A percentile compares a stretch with the other conserved stretches of the same genome.
These are phyloP conservation scores for Mortierella sp. DNA, from an alignment of 371 early-diverging fungal species.

Conservation along the genomic window DNA sequence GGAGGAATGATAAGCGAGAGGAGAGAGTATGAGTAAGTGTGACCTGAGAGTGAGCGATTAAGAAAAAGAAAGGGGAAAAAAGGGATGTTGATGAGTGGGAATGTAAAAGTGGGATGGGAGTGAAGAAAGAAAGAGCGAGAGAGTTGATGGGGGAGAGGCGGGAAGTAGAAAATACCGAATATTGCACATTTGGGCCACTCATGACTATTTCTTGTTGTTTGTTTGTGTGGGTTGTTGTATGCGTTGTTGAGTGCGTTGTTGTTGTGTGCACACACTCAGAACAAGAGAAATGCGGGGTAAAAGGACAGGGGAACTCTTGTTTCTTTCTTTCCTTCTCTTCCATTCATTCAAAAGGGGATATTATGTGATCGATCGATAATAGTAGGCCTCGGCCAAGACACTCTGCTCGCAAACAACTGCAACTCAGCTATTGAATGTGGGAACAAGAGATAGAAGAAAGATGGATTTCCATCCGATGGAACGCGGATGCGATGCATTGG, in stretches of 20 bases:
- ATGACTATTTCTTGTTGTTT: background rate
- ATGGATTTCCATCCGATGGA: background rate
- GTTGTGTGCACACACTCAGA: background rate
- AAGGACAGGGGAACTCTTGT: background rate
- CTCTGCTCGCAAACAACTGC: too few relatives aligned
- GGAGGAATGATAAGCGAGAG: background rate
- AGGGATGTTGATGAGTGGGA: too few relatives aligned
- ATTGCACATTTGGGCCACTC: background rate
- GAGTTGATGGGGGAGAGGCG: background rate
- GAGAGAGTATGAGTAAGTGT: background rate
- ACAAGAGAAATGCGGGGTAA: conserved; percentile 1
- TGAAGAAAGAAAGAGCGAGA: too few relatives aligned
- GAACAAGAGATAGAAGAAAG: background rate
- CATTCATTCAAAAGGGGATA: background rate
- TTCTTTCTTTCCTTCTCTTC: background rate
- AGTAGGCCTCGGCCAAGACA: background rate
- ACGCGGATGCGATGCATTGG: background rate
- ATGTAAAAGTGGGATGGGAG: background rate
- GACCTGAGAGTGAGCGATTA: background rate
- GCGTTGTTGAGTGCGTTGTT: background rate
- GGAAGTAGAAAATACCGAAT: background rate
- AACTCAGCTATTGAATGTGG: too few relatives aligned
- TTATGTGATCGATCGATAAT: background rate
- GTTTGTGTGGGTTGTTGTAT: background rate
- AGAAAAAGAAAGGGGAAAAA: background rate